These are phyloP conservation scores for Gossypium schwendimanii DNA, from an alignment of 441 rosid species.

Conservation along the genomic window DNA sequence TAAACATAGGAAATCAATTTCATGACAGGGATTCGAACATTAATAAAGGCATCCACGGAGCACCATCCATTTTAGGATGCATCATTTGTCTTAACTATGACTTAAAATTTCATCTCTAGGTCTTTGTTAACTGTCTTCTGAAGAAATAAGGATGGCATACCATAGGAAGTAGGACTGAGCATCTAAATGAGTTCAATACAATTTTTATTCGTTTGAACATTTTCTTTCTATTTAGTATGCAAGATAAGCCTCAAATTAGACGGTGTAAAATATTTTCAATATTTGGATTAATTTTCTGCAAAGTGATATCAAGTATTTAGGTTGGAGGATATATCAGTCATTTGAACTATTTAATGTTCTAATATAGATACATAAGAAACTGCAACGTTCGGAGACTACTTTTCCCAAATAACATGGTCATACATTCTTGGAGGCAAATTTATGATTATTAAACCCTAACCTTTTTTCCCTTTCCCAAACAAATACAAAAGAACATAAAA, in stretches of 20 bases:
- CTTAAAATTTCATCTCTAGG: neutral
- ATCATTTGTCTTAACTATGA: neutral
- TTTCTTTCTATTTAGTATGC: neutral
- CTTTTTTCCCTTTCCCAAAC: neutral
- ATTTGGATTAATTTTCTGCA: neutral
- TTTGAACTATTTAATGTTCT: neutral
- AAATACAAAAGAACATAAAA: neutral
- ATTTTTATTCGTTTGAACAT: neutral
- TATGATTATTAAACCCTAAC: neutral
- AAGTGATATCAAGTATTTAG: neutral
- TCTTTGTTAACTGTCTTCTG: neutral
- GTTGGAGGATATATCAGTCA: neutral
- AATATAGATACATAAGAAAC: neutral
- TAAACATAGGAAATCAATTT: slow-evolving; percentile 5
- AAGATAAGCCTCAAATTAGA: neutral
- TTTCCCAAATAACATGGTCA: neutral
- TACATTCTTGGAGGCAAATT: neutral
- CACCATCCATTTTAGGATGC: neutral
- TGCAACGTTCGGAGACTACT: neutral
- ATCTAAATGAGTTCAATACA: neutral
- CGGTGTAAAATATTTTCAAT: neutral
- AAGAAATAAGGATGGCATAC: neutral
- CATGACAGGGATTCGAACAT: neutral
- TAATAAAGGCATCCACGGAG: neutral
- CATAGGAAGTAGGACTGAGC: neutral